Percentiles rank a stretch among this genome's conserved stretches.
These are phyloP conservation scores for Peribolospora kevripleyi DNA, from an alignment of 768 basidiomycete genomes.

Conservation along the genomic window DNA sequence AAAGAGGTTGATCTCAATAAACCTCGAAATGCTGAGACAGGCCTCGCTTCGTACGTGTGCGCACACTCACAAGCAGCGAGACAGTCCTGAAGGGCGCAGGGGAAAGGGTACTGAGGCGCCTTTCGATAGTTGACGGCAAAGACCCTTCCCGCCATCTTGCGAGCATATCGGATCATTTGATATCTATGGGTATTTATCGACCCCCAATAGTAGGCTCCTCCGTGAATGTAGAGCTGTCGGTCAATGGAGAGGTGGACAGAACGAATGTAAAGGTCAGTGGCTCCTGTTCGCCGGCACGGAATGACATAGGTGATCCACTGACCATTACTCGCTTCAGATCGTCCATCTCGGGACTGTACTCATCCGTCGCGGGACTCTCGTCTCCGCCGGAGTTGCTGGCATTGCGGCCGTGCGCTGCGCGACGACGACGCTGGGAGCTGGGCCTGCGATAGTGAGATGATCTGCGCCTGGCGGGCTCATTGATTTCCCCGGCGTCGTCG, in stretches of 20 bases:
- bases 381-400: background rate
- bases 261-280: conserved; percentile 4
- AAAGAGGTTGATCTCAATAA: background rate
- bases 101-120: conserved; percentile 94
- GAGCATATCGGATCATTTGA: conserved; percentile 56
- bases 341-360: conserved; percentile 20
- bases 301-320: background rate
- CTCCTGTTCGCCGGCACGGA: background rate
- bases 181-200: conserved; percentile 21
- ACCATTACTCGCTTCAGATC: conserved; percentile 11
- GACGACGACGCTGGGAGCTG: no score
- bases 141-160: conserved; percentile 65
- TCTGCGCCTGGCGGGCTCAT: background rate
- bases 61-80: conserved; percentile 50
- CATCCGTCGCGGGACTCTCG: conserved; percentile 2
- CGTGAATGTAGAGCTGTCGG: conserved; percentile 22
- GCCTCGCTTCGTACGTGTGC: no score
- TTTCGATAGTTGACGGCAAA: conserved; percentile 31
- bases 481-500: background rate
- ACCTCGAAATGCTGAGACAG: no score
- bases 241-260: no score
- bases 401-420: no score
- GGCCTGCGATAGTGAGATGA: no score
- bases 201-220: conserved; percentile 21
- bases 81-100: conserved; percentile 49